These are phyloP conservation scores for Candida argentea DNA, from an alignment of 805 yeast species.

Conservation along the genomic window DNA sequence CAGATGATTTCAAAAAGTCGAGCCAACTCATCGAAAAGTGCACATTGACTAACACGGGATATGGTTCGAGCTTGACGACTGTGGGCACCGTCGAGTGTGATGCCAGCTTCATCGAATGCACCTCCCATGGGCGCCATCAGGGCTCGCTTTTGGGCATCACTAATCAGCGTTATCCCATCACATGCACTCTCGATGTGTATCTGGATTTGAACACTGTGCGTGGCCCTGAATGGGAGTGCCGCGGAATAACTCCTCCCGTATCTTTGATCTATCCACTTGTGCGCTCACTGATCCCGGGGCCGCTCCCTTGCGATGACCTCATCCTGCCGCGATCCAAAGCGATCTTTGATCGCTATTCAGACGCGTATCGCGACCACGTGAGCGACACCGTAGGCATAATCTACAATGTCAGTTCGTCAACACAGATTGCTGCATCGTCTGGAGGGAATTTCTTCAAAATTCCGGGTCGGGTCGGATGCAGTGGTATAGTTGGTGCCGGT, in stretches of 20 bases:
- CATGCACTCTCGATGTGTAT: slow-evolving; percentile 14
- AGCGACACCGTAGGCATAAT: slow-evolving; percentile 40
- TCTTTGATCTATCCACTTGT: slow-evolving; percentile 7
- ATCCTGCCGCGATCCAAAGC: slow-evolving; percentile 6
- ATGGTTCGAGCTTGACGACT: slow-evolving; percentile 34
- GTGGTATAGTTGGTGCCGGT: slow-evolving; percentile 40
- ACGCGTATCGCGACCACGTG: slow-evolving; percentile 7
- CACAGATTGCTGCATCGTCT: slow-evolving; percentile 32
- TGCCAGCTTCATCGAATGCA: slow-evolving; percentile 21
- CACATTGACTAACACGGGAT: slow-evolving; percentile 39
- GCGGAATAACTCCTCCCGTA: slow-evolving; percentile 28
- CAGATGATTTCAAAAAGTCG: slow-evolving; percentile 6
- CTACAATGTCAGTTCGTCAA: slow-evolving; percentile 7
- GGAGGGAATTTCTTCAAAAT: slow-evolving; percentile 45
- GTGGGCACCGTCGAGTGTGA: slow-evolving; percentile 37
- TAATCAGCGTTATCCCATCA: slow-evolving; percentile 18
- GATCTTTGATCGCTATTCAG: slow-evolving; percentile 4
- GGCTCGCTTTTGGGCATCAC: slow-evolving; percentile 5
- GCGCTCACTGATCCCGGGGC: background rate
- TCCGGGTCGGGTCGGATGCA: slow-evolving; percentile 45
- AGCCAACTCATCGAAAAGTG: slow-evolving; percentile 24
- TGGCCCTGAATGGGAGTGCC: slow-evolving; percentile 3
- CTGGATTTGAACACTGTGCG: slow-evolving; percentile 11
- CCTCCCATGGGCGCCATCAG: slow-evolving; percentile 2
- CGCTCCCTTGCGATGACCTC: background rate